Evolutionary conservation across 345 rosid genomes (phyloP).

Genomic region (Eucalyptus erythrocorys): DNA sequence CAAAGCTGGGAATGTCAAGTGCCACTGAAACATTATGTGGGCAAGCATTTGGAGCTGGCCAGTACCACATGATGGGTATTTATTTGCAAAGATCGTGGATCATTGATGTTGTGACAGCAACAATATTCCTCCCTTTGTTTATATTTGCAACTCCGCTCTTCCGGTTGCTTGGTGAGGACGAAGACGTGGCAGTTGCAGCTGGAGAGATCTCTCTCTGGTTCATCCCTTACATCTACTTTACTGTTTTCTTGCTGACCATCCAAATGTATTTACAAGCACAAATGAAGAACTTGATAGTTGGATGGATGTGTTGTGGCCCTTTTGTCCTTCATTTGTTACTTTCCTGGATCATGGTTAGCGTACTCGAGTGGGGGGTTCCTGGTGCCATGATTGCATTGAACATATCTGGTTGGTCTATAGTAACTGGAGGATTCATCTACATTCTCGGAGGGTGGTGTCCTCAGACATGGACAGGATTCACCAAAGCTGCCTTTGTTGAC

Average conservation of each 20-base stretch:
- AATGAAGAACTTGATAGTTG: neutral
- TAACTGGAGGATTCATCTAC: neutral
- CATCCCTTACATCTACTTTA: neutral
- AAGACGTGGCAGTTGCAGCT: neutral
- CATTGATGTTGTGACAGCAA: neutral
- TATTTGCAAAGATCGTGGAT: slow-evolving; percentile 24
- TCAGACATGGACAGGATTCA: neutral
- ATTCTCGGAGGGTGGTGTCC: neutral
- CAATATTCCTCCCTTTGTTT: neutral
- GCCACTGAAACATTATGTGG: slow-evolving; percentile 31
- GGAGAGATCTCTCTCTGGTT: neutral
- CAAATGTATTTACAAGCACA: slow-evolving; percentile 26
- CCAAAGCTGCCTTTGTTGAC: neutral
- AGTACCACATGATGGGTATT: slow-evolving; percentile 21
- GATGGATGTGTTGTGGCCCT: neutral
- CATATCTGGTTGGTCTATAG: neutral
- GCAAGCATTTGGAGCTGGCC: slow-evolving; percentile 26
- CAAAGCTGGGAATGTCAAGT: slow-evolving; percentile 28
- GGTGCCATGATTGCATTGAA: neutral
- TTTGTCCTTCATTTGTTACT: neutral
- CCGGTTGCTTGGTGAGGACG: neutral
- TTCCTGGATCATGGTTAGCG: neutral
- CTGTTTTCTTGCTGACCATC: neutral
- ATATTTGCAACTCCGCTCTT: neutral
- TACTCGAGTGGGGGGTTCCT: neutral